Percentiles rank a stretch among this genome's conserved stretches.
Conservation (phyloP, 106 monocot species). For the Apostasia ramifera region DNA sequence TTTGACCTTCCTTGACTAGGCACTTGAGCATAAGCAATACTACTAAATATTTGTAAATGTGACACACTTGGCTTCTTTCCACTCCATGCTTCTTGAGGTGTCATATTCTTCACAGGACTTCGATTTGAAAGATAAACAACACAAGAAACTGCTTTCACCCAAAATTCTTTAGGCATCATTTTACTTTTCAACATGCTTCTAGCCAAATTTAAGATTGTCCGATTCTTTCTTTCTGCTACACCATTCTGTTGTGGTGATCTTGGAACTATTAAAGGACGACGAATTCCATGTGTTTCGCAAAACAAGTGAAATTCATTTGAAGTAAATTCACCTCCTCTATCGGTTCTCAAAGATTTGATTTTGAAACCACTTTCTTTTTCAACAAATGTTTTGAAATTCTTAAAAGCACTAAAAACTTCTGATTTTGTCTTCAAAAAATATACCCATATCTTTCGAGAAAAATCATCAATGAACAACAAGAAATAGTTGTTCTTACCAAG, state of each 20-base stretch:
- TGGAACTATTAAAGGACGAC: conserved; percentile 1
- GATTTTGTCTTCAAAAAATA: background rate
- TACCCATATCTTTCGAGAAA: background rate
- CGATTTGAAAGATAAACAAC: conserved; percentile 1
- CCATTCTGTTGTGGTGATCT: background rate
- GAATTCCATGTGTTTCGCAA: background rate
- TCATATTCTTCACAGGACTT: background rate
- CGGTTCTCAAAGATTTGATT: conserved; percentile 5
- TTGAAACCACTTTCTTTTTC: conserved; percentile 8
- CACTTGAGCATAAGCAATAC: background rate
- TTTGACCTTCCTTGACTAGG: background rate
- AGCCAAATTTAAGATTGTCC: background rate
- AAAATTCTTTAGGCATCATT: conserved; percentile 3
- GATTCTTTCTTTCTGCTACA: conserved; percentile 9
- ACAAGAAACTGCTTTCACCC: conserved; percentile 8
- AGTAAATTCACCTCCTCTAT: conserved; percentile 15
- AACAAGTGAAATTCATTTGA: background rate
- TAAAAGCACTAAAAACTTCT: background rate
- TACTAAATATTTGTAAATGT: background rate
- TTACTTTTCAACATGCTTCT: conserved; percentile 10
- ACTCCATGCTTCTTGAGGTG: conserved; percentile 4
- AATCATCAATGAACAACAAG: conserved; percentile 5
- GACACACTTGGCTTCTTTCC: background rate
- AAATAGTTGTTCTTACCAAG: conserved; percentile 17
- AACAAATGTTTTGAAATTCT: conserved; percentile 6